phyloP scores from a whole-genome alignment of 139 green algal species.

The Asterochloris sp. region DNA sequence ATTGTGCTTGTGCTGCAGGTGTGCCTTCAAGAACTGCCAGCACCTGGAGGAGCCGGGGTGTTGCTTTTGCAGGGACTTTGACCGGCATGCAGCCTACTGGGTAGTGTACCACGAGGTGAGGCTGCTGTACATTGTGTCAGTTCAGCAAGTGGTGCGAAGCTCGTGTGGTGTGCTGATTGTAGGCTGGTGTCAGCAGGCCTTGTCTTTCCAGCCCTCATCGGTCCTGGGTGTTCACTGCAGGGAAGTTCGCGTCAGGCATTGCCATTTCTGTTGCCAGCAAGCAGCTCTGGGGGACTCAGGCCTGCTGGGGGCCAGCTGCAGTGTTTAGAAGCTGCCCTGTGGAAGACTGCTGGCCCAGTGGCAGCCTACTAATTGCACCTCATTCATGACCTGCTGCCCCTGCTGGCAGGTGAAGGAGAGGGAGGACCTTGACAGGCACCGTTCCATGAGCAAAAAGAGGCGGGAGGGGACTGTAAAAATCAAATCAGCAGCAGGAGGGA shows the following conservation, averaged over 20 bases:
- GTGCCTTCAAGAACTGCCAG: conserved; percentile 83
- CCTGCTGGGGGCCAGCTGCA: neutral
- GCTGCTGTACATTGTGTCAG: conserved; percentile 33
- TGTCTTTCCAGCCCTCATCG: neutral
- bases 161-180: neutral
- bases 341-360: neutral
- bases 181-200: neutral
- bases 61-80: conserved; percentile 52
- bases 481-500: conserved; percentile 61
- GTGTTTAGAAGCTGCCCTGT: neutral
- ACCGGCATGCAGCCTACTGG: conserved; percentile 74
- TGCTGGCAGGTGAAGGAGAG: conserved; percentile 6
- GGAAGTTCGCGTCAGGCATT: no score
- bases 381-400: neutral
- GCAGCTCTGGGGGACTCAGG: no score
- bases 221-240: neutral
- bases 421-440: conserved; percentile 14
- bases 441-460: conserved; percentile 11
- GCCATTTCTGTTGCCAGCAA: no score
- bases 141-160: neutral
- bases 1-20: conserved; percentile 27
- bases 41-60: conserved; percentile 89
- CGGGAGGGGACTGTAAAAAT: conserved; percentile 58
- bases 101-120: conserved; percentile 66
- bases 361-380: conserved; percentile 7